Conservation (phyloP, 2,329 filamentous ascomycete genomes). For the Metarhizium sp. region DNA sequence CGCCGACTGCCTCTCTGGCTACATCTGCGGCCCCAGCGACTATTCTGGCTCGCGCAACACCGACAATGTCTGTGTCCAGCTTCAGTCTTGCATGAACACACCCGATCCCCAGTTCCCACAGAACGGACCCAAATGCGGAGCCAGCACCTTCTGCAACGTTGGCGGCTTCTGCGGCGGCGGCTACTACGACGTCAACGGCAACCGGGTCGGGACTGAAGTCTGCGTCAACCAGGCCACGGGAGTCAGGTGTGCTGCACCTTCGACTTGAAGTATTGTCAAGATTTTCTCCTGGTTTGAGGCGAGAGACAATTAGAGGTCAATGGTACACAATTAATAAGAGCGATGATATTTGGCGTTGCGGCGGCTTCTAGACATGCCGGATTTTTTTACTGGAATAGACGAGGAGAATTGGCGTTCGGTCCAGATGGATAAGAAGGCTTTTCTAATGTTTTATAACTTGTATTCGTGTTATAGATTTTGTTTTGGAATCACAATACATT, state of each 20-base stretch:
- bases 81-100: neutral
- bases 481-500: no score
- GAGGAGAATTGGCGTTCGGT: no score
- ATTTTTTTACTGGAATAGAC: no score
- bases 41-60: neutral
- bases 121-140: neutral
- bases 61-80: neutral
- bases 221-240: neutral
- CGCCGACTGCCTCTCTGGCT: neutral
- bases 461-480: no score
- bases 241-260: neutral
- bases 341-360: no score
- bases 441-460: no score
- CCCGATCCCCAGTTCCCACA: neutral
- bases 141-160: neutral
- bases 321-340: no score
- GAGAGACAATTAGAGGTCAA: accelerated
- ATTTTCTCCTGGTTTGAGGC: neutral
- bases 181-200: neutral
- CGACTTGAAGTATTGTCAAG: neutral
- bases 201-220: neutral
- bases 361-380: no score
- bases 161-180: neutral
- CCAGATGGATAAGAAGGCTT: no score
- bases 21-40: neutral